Conservation (phyloP, 2,329 filamentous ascomycete species). For the Rhexocercosporidium sp. region DNA sequence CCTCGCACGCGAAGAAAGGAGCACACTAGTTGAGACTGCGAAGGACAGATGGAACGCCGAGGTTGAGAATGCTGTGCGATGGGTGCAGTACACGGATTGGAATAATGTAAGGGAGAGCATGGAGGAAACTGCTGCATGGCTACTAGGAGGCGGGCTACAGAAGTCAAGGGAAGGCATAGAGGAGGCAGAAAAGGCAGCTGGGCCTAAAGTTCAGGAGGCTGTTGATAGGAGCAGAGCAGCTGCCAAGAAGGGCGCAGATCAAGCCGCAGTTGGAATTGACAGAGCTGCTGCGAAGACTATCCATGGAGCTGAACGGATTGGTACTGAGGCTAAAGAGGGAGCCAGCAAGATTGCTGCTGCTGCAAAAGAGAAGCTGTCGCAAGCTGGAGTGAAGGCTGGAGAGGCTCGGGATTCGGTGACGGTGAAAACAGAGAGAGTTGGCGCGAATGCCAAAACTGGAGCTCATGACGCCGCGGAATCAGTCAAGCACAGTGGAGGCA, state of each 20-base stretch:
- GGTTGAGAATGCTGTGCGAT: conserved; percentile 67
- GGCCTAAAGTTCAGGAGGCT: conserved; percentile 45
- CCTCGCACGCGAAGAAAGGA: conserved; percentile 55
- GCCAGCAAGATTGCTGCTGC: conserved; percentile 29
- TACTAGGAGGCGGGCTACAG: conserved; percentile 44
- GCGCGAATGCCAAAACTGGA: conserved; percentile 33
- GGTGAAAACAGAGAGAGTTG: conserved; percentile 35
- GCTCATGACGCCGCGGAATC: conserved; percentile 34
- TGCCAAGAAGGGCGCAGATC: conserved; percentile 32
- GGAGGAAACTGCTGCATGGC: conserved; percentile 53
- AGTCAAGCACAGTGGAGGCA: conserved; percentile 40
- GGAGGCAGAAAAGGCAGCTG: conserved; percentile 40
- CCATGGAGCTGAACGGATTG: conserved; percentile 33
- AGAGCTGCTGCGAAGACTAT: conserved; percentile 34
- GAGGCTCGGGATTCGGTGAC: conserved; percentile 42
- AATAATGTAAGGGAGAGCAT: conserved; percentile 62
- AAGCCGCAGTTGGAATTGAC: conserved; percentile 32
- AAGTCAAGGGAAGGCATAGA: conserved; percentile 39
- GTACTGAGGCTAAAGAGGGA: conserved; percentile 22
- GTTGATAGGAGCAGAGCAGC: conserved; percentile 47
- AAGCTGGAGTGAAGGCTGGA: conserved; percentile 31
- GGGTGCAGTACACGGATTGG: conserved; percentile 72
- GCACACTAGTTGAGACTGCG: conserved; percentile 65
- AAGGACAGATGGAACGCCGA: conserved; percentile 84
- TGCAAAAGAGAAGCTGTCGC: conserved; percentile 31